phyloP scores from a whole-genome alignment of 768 basidiomycete species.

The Tricholoma terreum region DNA sequence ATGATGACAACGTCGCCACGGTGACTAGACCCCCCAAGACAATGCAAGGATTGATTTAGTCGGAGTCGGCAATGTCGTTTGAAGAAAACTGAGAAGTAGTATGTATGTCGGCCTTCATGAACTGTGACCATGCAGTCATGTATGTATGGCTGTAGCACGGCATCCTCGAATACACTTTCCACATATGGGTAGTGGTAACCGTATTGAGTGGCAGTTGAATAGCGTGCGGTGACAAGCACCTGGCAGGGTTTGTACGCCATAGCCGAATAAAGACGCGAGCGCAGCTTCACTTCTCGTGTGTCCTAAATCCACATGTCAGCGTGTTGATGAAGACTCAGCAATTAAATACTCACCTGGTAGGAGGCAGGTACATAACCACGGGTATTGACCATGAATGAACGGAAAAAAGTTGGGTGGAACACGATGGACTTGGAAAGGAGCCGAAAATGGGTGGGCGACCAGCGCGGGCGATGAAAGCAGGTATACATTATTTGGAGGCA shows the following conservation, averaged over 20 bases:
- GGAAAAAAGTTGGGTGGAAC: not conserved
- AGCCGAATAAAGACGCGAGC: not conserved
- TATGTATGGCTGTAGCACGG: not conserved
- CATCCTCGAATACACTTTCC: not conserved
- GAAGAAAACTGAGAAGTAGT: not conserved
- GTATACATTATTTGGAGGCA: not conserved
- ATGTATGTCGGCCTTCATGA: constrained; percentile 1
- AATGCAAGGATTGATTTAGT: not conserved
- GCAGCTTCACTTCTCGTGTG: not conserved
- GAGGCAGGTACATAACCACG: not conserved
- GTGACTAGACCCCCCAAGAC: not conserved
- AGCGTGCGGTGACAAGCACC: not conserved
- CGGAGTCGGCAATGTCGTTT: not conserved
- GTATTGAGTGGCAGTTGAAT: not conserved
- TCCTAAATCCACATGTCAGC: not conserved
- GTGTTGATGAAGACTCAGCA: not conserved
- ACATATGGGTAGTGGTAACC: not conserved
- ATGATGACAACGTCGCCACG: not conserved
- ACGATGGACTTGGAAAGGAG: not conserved
- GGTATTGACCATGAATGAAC: not conserved
- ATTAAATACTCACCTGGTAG: not conserved
- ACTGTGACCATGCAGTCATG: not conserved
- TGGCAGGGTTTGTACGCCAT: not conserved
- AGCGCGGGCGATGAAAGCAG: not conserved
- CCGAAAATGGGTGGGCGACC: not conserved